Percentiles rank a stretch among this genome's conserved stretches.
phyloP scores from a whole-genome alignment of 208 protist species.

The Kentomonas sorsogonicus region DNA sequence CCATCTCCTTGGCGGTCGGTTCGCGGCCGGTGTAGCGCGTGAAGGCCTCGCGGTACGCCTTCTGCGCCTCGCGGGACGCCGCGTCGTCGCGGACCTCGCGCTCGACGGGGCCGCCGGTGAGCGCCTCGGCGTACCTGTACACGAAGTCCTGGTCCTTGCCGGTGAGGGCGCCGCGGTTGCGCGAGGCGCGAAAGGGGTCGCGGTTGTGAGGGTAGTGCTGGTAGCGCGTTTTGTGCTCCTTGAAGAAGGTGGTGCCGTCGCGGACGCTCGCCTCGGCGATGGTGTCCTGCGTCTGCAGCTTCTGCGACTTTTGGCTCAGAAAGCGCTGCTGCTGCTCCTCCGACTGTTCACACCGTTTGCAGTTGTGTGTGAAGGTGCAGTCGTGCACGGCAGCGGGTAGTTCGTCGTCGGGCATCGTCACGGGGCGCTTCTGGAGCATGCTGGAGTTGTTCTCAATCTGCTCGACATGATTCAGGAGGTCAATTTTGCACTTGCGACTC shows the following conservation, averaged over 20 bases:
- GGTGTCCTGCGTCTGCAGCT: slow-evolving; percentile 22
- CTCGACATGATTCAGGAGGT: slow-evolving; percentile 58
- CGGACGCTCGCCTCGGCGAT: slow-evolving; percentile 1
- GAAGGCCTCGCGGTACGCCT: slow-evolving; percentile 78
- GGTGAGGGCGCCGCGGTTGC: slow-evolving; percentile 40
- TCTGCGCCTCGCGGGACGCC: slow-evolving; percentile 28
- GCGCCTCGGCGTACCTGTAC: slow-evolving; percentile 66
- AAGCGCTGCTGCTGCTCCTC: slow-evolving; percentile 13
- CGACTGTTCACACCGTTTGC: slow-evolving; percentile 4
- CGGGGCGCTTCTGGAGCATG: slow-evolving; percentile 45
- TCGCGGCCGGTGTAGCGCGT: slow-evolving; percentile 57
- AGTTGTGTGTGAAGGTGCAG: slow-evolving; percentile 28
- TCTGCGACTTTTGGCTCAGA: slow-evolving; percentile 17
- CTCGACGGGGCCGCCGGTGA: slow-evolving; percentile 31
- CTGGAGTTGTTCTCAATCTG: slow-evolving; percentile 52
- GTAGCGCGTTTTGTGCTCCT: slow-evolving; percentile 40
- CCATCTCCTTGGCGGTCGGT: slow-evolving; percentile 65
- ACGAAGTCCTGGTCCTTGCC: slow-evolving; percentile 78
- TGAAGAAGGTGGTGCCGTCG: slow-evolving; percentile 42
- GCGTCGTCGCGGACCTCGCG: slow-evolving; percentile 25
- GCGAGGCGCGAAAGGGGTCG: slow-evolving; percentile 54
- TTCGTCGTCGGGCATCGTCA: slow-evolving; percentile 32
- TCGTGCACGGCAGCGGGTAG: slow-evolving; percentile 42
- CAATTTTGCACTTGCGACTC: slow-evolving; percentile 53
- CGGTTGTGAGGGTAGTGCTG: slow-evolving; percentile 12